Base-by-base conservation (phyloP, 2,329 filamentous ascomycete genomes). In the Penicillium sp. region DNA sequence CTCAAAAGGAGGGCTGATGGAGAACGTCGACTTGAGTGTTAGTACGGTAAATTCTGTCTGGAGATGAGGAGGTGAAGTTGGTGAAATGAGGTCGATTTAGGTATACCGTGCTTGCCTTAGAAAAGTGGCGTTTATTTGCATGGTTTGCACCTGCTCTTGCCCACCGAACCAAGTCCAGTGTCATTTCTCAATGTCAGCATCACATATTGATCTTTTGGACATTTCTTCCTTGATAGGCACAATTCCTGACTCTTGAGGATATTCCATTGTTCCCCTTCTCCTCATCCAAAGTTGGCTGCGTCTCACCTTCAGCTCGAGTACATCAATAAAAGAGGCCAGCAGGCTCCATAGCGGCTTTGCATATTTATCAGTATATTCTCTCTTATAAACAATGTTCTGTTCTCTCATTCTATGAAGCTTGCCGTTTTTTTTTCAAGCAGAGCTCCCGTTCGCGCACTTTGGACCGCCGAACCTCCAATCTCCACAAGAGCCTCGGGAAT, bases 31-130 rank as follows among this genome's bases (percentile, higher is more conserved):
- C 1, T 13, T 60, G 30, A 60, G 44, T 9, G 19, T 54, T 9
- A 54, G 44, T 19, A 17, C 54, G 19, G 15, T 60, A 8, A 15
- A n/a, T 15, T 60, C 57, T 15, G 21, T 53, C 5, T 60, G 57
- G 56, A 50, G 31, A 15, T 38, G 53, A 48, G 7, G 23, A 11
- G 5, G 46, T 4, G 2, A 15, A 38, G 31, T 41, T 11, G 35
- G 8, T 41, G 35, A 15, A 11, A 15, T 11, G 13, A 15, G 35
- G 11, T 26, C 5, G 26, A 26, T 26, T 26, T 26, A 41, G 17
- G 15, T 15, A 15, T 15, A 13, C 35, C 2, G 35, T 15, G 9
- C 5, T 26, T 41, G 35, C 35, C 11, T 41, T 15, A 41, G 2
- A 15, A 41, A 41, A 15, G 11, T 41, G 35, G 35, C 35, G 13